phyloP scores from a whole-genome alignment of 73 alveolate species.

The Paraurostyla sp. region DNA sequence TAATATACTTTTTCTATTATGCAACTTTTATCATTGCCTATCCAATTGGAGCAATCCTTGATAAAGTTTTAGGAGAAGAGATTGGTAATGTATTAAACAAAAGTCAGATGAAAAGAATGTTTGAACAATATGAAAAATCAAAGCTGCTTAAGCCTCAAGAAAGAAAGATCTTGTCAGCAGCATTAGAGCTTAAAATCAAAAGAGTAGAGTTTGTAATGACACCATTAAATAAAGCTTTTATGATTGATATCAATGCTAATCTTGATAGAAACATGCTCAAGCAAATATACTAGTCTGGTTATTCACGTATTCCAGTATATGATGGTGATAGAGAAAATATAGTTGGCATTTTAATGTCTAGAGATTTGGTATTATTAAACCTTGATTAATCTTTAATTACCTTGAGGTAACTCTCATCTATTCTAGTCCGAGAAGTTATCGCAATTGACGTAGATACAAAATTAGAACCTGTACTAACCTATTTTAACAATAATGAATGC shows the following conservation, averaged over 20 bases:
- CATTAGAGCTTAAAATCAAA: slow-evolving; percentile 39
- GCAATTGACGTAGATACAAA: slow-evolving; percentile 58
- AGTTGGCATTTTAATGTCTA: slow-evolving; percentile 55
- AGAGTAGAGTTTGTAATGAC: slow-evolving; percentile 56
- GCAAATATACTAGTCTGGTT: slow-evolving; percentile 54
- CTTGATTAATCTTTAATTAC: neutral
- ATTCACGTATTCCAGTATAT: slow-evolving; percentile 59
- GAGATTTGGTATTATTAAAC: slow-evolving; percentile 52
- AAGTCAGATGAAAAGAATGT: slow-evolving; percentile 58
- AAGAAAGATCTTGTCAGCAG: slow-evolving; percentile 65
- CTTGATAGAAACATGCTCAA: slow-evolving; percentile 24
- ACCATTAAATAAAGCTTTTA: slow-evolving; percentile 52
- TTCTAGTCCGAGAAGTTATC: slow-evolving; percentile 57
- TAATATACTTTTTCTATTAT: slow-evolving; percentile 38
- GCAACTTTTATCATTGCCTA: slow-evolving; percentile 64
- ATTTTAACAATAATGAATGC: slow-evolving; percentile 85
- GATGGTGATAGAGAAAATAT: slow-evolving; percentile 58
- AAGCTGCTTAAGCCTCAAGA: slow-evolving; percentile 48
- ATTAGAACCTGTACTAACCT: slow-evolving; percentile 77
- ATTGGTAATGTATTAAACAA: slow-evolving; percentile 49
- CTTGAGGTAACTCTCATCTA: slow-evolving; percentile 32
- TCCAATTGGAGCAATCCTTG: slow-evolving; percentile 78
- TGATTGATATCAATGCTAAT: slow-evolving; percentile 50
- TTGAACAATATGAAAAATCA: slow-evolving; percentile 48
- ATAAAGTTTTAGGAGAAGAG: slow-evolving; percentile 77